These are phyloP conservation scores for Peronospora farinosa DNA, from an alignment of 352 stramenopile genomes.

Conservation along the genomic window DNA sequence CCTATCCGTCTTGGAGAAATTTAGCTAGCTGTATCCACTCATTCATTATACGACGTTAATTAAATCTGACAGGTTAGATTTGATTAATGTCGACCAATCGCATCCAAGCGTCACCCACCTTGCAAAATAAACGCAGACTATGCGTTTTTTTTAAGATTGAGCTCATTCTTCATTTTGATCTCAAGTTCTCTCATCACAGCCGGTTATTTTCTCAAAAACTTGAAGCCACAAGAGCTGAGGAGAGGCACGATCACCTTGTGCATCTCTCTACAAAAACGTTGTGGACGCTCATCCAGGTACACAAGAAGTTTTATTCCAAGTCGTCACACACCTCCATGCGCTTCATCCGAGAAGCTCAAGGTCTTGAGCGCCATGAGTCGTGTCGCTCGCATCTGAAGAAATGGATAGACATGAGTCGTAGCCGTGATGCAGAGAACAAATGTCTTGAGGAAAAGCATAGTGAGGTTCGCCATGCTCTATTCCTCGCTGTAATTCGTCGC, in stretches of 20 bases:
- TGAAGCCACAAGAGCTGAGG: constrained; percentile 5
- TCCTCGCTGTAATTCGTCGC: constrained; percentile 14
- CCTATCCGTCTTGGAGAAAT: no score
- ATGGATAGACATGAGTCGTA: constrained; percentile 26
- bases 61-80: no score
- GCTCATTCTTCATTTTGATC: constrained; percentile 9
- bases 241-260: constrained; percentile 2
- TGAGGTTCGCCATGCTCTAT: constrained; percentile 8
- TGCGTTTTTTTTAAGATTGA: constrained; percentile 11
- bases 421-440: constrained; percentile 5
- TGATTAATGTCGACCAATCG: not conserved
- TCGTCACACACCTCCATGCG: constrained; percentile 17
- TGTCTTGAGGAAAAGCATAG: constrained; percentile 13
- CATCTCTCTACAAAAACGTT: constrained; percentile 13
- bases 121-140: not conserved
- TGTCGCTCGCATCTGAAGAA: constrained; percentile 28
- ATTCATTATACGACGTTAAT: no score
- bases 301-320: not conserved
- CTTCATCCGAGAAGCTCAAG: constrained; percentile 25
- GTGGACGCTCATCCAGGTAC: constrained; percentile 7
- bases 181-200: not conserved
- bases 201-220: constrained; percentile 8
- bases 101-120: not conserved
- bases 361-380: constrained; percentile 23
- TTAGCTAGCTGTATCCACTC: no score